These are phyloP conservation scores for Amphichorda felina DNA, from an alignment of 2,329 filamentous ascomycete species.

Conservation along the genomic window DNA sequence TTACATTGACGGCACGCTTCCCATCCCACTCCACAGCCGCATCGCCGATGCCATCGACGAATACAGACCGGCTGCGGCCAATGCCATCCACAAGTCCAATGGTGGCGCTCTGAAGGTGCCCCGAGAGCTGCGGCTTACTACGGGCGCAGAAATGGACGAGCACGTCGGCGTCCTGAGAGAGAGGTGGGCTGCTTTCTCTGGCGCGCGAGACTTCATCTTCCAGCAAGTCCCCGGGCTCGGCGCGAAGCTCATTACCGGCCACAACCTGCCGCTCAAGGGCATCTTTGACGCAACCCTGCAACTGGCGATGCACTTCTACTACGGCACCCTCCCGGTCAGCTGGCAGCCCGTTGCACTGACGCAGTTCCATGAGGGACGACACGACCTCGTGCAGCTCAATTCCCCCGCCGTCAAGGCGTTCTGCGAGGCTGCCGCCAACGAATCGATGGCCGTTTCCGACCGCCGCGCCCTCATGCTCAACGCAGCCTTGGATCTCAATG, in stretches of 20 bases:
- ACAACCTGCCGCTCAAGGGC: neutral
- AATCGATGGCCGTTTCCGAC: no score
- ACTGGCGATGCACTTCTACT: slow-evolving; percentile 1
- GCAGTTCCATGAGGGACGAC: slow-evolving; percentile 3
- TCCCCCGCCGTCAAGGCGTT: slow-evolving; percentile 1
- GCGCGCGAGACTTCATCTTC: neutral
- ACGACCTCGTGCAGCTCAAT: slow-evolving; percentile 5
- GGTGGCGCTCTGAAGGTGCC: neutral
- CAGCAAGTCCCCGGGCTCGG: neutral
- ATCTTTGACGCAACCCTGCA: neutral
- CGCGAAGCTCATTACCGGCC: neutral
- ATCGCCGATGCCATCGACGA: neutral
- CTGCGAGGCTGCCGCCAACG: slow-evolving; percentile 2
- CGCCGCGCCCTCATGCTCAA: no score
- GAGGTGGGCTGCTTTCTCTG: no score
- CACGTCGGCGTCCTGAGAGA: neutral
- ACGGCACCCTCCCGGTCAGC: neutral
- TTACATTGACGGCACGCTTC: slow-evolving; percentile 3
- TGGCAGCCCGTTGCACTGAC: slow-evolving; percentile 2
- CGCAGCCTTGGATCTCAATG: no score
- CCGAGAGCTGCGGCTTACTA: neutral
- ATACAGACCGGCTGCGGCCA: neutral
- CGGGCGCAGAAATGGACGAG: no score
- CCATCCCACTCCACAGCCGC: neutral
- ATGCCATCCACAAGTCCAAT: neutral